Percentiles rank a stretch among this genome's conserved stretches.
These are phyloP conservation scores for Termitomyces sp. DNA, from an alignment of 768 basidiomycete species.

Conservation along the genomic window DNA sequence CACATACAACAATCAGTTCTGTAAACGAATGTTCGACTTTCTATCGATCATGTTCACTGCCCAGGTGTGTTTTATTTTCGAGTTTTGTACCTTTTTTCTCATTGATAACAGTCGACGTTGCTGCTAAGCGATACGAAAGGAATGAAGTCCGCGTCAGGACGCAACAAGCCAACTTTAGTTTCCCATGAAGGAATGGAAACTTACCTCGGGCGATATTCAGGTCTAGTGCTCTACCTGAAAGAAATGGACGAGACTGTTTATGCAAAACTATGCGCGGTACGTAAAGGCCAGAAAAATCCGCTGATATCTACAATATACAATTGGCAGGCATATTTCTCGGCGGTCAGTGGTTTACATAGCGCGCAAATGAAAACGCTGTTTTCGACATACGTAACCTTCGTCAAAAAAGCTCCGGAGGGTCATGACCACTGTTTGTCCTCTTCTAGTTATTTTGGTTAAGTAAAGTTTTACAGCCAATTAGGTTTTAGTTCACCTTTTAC, in stretches of 20 bases:
- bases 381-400: slow-evolving; percentile 43
- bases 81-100: background rate
- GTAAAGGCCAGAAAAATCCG: slow-evolving; percentile 20
- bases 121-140: slow-evolving; percentile 62
- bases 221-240: slow-evolving; percentile 86
- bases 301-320: slow-evolving; percentile 1
- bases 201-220: slow-evolving; percentile 84
- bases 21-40: slow-evolving; percentile 87
- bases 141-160: slow-evolving; percentile 34
- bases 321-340: slow-evolving; percentile 84
- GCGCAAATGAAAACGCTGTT: slow-evolving; percentile 76
- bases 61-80: slow-evolving; percentile 47
- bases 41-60: slow-evolving; percentile 88
- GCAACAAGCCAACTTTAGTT: slow-evolving; percentile 42
- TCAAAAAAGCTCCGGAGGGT: slow-evolving; percentile 68
- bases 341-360: slow-evolving; percentile 75
- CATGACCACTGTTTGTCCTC: slow-evolving; percentile 57
- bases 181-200: slow-evolving; percentile 73
- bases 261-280: slow-evolving; percentile 83
- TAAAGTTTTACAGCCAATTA: slow-evolving; percentile 15
- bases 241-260: slow-evolving; percentile 94
- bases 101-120: slow-evolving; percentile 49
- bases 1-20: slow-evolving; percentile 88
- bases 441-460: background rate
- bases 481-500: slow-evolving; percentile 40